These are phyloP conservation scores for Aspergillus amoenus DNA, from an alignment of 2,329 filamentous ascomycete species.

Conservation along the genomic window DNA sequence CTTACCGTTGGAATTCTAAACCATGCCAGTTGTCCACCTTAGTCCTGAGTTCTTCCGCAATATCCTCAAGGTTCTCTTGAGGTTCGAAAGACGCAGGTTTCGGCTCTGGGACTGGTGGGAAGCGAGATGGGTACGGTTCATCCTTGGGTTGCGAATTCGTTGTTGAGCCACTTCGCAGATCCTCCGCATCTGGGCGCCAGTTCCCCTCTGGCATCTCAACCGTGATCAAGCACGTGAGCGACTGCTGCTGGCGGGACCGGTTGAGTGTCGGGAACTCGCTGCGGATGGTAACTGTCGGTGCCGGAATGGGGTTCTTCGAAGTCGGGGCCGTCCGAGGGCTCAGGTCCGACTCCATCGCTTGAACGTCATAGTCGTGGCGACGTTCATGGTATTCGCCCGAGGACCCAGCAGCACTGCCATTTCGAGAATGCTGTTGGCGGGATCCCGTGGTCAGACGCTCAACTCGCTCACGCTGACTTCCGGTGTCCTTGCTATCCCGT, in stretches of 20 bases:
- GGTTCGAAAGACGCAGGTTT: constrained; percentile 72
- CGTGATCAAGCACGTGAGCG: constrained; percentile 88
- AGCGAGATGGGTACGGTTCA: constrained; percentile 53
- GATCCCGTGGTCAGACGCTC: constrained; percentile 45
- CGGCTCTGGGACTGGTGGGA: constrained; percentile 47
- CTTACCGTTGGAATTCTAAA: constrained; percentile 78
- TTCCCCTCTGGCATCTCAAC: constrained; percentile 91
- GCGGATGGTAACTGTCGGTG: constrained; percentile 87
- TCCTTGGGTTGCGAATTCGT: constrained; percentile 46
- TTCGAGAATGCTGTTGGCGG: constrained; percentile 63
- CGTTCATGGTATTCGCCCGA: constrained; percentile 79
- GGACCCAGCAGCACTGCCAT: constrained; percentile 73
- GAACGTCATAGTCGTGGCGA: constrained; percentile 90
- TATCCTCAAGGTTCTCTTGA: constrained; percentile 73
- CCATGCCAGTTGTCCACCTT: constrained; percentile 99
- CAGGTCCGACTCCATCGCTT: constrained; percentile 88
- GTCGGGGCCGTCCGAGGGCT: constrained; percentile 62
- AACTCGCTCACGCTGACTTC: constrained; percentile 44
- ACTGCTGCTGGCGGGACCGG: constrained; percentile 89
- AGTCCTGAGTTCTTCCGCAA: constrained; percentile 77
- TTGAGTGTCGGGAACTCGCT: constrained; percentile 96
- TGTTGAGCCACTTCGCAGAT: constrained; percentile 60
- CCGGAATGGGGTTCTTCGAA: constrained; percentile 81
- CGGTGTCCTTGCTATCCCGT: constrained; percentile 43
- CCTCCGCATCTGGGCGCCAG: constrained; percentile 83